These are phyloP conservation scores for Aspergillus mulundensis DNA, from an alignment of 495 filamentous ascomycete species.

Conservation along the genomic window DNA sequence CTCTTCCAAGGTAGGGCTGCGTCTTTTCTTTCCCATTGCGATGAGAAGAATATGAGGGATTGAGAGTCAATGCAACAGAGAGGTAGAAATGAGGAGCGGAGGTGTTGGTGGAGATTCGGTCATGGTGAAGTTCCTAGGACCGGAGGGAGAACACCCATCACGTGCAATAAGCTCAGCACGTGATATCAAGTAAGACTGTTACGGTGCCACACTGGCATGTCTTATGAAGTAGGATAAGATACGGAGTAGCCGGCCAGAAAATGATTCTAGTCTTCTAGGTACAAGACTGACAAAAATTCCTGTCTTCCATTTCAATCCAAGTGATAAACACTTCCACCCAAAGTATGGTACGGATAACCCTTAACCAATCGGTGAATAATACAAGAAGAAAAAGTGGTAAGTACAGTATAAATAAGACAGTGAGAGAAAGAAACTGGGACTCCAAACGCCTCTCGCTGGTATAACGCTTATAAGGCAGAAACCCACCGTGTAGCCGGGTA, in stretches of 20 bases:
- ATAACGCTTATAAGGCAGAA: constrained; percentile 2
- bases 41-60: neutral
- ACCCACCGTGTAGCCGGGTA: neutral
- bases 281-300: neutral
- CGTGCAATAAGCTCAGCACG: constrained; percentile 1
- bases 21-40: constrained; percentile 37
- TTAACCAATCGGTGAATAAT: neutral
- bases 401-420: neutral
- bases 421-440: neutral
- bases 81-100: too few relatives aligned
- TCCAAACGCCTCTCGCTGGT: constrained; percentile 12
- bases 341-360: neutral
- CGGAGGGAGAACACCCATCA: neutral
- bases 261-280: neutral
- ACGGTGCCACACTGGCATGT: too few relatives aligned
- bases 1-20: constrained; percentile 81
- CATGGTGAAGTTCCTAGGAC: neutral
- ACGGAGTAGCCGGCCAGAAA: too few relatives aligned
- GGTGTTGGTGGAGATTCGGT: neutral
- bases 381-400: neutral
- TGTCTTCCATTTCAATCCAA: neutral
- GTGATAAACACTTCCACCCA: neutral
- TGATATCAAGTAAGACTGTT: neutral
- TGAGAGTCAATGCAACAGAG: neutral
- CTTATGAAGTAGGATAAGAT: too few relatives aligned